Base-by-base conservation (phyloP, 345 rosid genomes). In the Eucalyptus guilfoylei region DNA sequence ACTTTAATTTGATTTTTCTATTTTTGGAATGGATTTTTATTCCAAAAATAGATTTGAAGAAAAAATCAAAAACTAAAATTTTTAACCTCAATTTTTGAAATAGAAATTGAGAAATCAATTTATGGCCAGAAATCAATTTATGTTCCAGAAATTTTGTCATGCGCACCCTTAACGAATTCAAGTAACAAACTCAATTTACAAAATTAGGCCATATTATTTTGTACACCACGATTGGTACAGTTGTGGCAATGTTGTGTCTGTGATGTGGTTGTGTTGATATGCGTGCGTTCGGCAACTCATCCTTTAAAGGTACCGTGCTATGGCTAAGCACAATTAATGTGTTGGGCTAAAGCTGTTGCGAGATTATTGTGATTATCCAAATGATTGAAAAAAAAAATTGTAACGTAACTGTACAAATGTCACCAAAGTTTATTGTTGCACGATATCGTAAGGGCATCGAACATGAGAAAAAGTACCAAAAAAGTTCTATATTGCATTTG, bases 341-440 rank as follows among this genome's bases (percentile, higher is more conserved):
- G 26, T 34, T 5, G 11, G 26, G 81, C 2, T 3, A 6, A 19
- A 72, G 5, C 0, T 19, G 1, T 34, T 2, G 14, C 44, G 26
- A 34, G 26, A 72, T 72, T 37, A 6, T 9, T 37, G 11, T 34
- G 44, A 11, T 34, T 72, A 72, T 17, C 45, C 14, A 72, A 72
- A 72, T 72, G 44, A 72, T 30, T 34, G 81, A 72, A 67, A 67
- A n/a, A n/a, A 32, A 15, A 32, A 67, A 9, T 19, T 19, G 3
- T 34, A 72, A 34, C 4, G 2, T 72, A 72, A 12, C 7, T 17
- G 2, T 72, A 37, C 26, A 34, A 23, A 34, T 19, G 5, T 72
- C 21, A 34, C 14, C 7, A 72, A 19, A 72, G 26, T 72, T 19
- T 8, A 9, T 37, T 19, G 21, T 19, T 19, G 5, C 26, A 17